Conservation (phyloP, 2,329 filamentous ascomycete genomes). For the Beauveria scarabaeidicola region DNA sequence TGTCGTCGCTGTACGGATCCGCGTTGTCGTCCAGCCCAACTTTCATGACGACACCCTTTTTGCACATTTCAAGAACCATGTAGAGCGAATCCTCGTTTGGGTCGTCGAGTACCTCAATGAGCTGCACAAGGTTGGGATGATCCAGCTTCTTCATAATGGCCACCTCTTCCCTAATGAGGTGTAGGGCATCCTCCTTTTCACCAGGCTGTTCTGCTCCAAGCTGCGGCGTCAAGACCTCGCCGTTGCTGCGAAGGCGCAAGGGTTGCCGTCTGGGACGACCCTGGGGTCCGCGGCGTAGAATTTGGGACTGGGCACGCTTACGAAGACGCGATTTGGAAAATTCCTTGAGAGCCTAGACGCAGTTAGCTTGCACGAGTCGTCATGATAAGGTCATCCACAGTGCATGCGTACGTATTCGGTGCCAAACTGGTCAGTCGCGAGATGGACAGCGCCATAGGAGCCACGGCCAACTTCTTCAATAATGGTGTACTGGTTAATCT, state of each 20-base stretch:
- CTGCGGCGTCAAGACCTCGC: constrained; percentile 20
- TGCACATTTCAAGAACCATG: constrained; percentile 99
- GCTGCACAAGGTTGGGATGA: constrained; percentile 83
- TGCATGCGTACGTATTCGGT: constrained; percentile 71
- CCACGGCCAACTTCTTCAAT: constrained; percentile 93
- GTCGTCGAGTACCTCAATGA: constrained; percentile 93
- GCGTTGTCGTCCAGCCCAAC: constrained; percentile 79
- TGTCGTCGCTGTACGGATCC: constrained; percentile 72
- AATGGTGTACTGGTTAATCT: constrained; percentile 92
- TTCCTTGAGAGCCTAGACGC: constrained; percentile 77
- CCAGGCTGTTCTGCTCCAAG: constrained; percentile 29
- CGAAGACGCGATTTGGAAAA: constrained; percentile 89
- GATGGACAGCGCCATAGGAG: constrained; percentile 88
- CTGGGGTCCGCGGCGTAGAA: constrained; percentile 51
- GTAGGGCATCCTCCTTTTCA: constrained; percentile 63
- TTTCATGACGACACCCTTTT: constrained; percentile 95
- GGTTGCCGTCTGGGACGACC: constrained; percentile 30
- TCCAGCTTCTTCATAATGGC: constrained; percentile 99
- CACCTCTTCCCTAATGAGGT: constrained; percentile 89
- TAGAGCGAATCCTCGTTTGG: constrained; percentile 93
- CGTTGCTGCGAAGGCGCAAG: constrained; percentile 18
- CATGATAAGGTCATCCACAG: not conserved
- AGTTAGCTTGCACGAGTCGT: constrained; percentile 12
- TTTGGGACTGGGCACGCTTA: constrained; percentile 82
- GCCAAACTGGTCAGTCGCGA: constrained; percentile 83